These are phyloP conservation scores for Eucalyptus curtisii DNA, from an alignment of 345 rosid species.

Conservation along the genomic window DNA sequence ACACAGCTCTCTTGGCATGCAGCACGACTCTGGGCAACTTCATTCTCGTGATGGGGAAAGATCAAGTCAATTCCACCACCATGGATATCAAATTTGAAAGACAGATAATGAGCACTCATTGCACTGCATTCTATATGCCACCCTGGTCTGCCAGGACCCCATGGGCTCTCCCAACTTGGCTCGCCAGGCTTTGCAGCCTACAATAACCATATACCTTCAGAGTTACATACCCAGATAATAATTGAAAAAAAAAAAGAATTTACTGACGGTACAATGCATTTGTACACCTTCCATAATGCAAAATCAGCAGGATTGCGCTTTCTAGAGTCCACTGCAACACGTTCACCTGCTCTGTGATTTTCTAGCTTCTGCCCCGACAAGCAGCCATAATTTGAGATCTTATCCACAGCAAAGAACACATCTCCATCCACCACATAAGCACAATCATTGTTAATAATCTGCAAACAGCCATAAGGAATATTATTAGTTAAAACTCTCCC, in stretches of 20 bases:
- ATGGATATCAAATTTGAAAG: not conserved
- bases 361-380: slow-evolving; percentile 67
- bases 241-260: not conserved
- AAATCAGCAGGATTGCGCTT: slow-evolving; percentile 84
- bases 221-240: not conserved
- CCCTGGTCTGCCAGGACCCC: slow-evolving; percentile 96
- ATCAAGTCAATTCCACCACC: not conserved
- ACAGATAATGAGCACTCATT: not conserved
- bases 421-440: slow-evolving; percentile 73
- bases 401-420: slow-evolving; percentile 72
- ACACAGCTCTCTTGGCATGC: not conserved
- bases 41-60: not conserved
- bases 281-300: slow-evolving; percentile 81
- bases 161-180: slow-evolving; percentile 82
- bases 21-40: not conserved
- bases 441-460: slow-evolving; percentile 69
- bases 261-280: not conserved
- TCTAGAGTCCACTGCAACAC: slow-evolving; percentile 75
- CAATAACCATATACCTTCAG: not conserved
- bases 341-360: slow-evolving; percentile 71
- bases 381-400: slow-evolving; percentile 63
- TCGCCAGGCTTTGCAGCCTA: slow-evolving; percentile 92
- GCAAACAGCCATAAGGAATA: slow-evolving; percentile 1
- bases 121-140: slow-evolving; percentile 70
- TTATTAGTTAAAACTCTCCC: not conserved